Conservation (phyloP, 2,329 filamentous ascomycete species). For the Beauveria pseudobassiana region DNA sequence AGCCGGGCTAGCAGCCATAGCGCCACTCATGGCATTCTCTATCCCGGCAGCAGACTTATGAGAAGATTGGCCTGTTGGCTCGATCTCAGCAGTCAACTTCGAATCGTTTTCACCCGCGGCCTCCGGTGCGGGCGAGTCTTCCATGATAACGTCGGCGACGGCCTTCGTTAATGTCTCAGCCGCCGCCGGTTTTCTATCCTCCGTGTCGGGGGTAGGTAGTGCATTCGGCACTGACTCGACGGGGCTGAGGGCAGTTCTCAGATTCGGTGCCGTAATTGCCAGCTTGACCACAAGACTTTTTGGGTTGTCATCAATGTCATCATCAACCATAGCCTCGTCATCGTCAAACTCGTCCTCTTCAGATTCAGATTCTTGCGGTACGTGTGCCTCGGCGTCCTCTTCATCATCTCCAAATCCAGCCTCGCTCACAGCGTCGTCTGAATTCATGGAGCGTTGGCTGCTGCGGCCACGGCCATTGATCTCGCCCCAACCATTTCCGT, state of each 20-base stretch:
- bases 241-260: conserved; percentile 23
- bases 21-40: conserved; percentile 6
- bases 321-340: conserved; percentile 47
- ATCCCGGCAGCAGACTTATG: not conserved
- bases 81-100: not conserved
- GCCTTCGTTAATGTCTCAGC: not conserved
- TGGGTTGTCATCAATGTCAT: conserved; percentile 39
- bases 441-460: conserved; percentile 41
- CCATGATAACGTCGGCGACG: not conserved
- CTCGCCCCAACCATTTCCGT: conserved; percentile 43
- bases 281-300: conserved; percentile 71
- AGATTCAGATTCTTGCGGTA: conserved; percentile 53
- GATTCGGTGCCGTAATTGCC: conserved; percentile 38
- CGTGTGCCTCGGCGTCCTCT: conserved; percentile 60
- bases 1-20: conserved; percentile 22
- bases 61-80: not conserved
- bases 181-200: conserved; percentile 11
- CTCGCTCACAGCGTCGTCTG: conserved; percentile 62
- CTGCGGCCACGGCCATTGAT: conserved; percentile 24
- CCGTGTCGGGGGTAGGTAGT: conserved; percentile 17
- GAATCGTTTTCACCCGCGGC: conserved; percentile 14
- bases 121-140: not conserved
- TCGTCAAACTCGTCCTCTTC: conserved; percentile 55
- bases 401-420: conserved; percentile 72
- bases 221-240: conserved; percentile 16